phyloP scores from a whole-genome alignment of 148 eudicot genomes.

The Salicornia ramosissima region DNA sequence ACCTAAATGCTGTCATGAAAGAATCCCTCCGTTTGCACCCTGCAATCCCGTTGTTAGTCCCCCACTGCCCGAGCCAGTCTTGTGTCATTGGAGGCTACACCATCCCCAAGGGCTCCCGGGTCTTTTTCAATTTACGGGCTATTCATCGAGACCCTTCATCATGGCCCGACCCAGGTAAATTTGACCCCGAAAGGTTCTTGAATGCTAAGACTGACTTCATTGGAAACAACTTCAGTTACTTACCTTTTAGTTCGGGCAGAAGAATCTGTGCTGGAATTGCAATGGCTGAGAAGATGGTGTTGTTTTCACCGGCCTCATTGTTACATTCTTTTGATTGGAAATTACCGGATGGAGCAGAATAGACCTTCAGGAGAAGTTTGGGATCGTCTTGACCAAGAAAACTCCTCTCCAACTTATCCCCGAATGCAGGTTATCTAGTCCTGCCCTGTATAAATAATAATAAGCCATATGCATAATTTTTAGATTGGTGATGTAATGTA shows the following conservation, averaged over 20 bases:
- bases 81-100: conserved; percentile 43
- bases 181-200: conserved; percentile 58
- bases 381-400: conserved; percentile 51
- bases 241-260: conserved; percentile 74
- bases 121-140: conserved; percentile 51
- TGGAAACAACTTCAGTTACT: conserved; percentile 41
- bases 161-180: conserved; percentile 55
- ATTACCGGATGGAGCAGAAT: conserved; percentile 42
- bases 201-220: conserved; percentile 40
- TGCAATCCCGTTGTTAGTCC: conserved; percentile 42
- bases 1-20: conserved; percentile 46
- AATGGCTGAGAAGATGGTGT: conserved; percentile 51
- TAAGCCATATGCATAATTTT: conserved; percentile 8
- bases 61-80: conserved; percentile 43
- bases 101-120: conserved; percentile 45
- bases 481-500: too few relatives aligned
- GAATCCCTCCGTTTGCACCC: conserved; percentile 53
- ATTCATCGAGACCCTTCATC: conserved; percentile 54
- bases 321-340: conserved; percentile 64
- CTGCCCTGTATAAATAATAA: conserved; percentile 37
- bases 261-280: conserved; percentile 58
- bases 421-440: conserved; percentile 36
- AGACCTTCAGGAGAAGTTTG: conserved; percentile 57
- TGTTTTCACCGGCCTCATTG: conserved; percentile 48
- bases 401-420: conserved; percentile 45